phyloP scores from a whole-genome alignment of 1,284 basidiomycete genomes.

The Ustilago curta region DNA sequence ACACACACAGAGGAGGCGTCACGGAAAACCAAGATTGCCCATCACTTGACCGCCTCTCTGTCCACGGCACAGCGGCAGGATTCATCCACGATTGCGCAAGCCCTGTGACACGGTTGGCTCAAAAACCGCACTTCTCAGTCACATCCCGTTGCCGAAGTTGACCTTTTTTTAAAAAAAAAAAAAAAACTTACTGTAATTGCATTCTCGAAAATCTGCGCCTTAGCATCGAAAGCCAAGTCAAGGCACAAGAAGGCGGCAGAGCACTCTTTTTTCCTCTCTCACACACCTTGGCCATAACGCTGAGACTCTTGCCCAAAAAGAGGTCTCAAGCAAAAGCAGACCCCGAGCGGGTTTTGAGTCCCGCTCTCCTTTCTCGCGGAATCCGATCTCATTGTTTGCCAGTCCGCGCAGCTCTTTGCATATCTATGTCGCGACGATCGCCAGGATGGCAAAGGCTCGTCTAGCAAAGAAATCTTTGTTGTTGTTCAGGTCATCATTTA shows the following conservation, averaged over 20 bases:
- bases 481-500: not conserved
- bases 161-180: too few species aligned
- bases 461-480: not conserved
- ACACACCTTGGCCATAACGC: not conserved
- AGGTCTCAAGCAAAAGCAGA: not conserved
- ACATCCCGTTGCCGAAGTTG: too few species aligned
- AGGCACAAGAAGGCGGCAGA: not conserved
- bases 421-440: conserved; percentile 9
- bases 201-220: conserved; percentile 7
- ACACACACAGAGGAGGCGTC: too few species aligned
- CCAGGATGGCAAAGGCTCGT: not conserved
- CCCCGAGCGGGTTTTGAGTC: not conserved
- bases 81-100: too few species aligned
- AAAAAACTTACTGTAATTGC: too few species aligned
- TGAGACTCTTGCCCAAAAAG: not conserved
- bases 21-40: too few species aligned
- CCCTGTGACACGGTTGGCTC: too few species aligned
- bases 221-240: not conserved
- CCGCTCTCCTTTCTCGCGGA: too few species aligned
- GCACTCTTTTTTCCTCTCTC: not conserved
- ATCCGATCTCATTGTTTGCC: too few species aligned
- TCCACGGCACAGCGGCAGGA: too few species aligned
- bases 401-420: not conserved
- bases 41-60: too few species aligned
- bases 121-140: not conserved